These are phyloP conservation scores for Lasiosphaeria miniovina DNA, from an alignment of 495 filamentous ascomycete genomes.

Conservation along the genomic window DNA sequence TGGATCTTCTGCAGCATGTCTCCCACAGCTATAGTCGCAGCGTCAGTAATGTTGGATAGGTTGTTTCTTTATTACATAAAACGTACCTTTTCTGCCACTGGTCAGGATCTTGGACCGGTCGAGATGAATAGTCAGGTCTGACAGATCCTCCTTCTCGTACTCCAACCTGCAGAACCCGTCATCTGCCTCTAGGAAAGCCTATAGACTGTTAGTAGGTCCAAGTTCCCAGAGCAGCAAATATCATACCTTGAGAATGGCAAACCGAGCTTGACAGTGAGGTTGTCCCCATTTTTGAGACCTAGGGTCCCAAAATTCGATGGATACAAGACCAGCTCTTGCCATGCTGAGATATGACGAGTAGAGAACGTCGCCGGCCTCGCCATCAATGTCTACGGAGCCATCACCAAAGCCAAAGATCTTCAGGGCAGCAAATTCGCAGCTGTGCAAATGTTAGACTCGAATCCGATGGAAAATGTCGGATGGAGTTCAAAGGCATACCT, in stretches of 20 bases:
- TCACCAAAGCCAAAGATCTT: conserved; percentile 90
- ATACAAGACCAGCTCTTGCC: conserved; percentile 81
- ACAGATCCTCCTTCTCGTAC: conserved; percentile 70
- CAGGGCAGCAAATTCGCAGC: conserved; percentile 83
- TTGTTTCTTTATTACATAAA: conserved; percentile 19
- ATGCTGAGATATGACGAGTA: conserved; percentile 85
- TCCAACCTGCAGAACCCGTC: conserved; percentile 78
- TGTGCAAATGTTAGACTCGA: conserved; percentile 21
- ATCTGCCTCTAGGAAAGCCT: conserved; percentile 81
- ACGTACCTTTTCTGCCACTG: conserved; percentile 51
- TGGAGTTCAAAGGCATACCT: conserved; percentile 58
- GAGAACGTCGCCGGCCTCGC: conserved; percentile 78
- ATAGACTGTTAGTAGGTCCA: conserved; percentile 18
- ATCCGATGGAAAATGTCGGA: conserved; percentile 57
- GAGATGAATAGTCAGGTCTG: conserved; percentile 73
- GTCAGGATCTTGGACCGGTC: conserved; percentile 80
- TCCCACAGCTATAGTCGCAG: conserved; percentile 62
- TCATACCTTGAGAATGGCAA: conserved; percentile 66
- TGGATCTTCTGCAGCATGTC: conserved; percentile 89
- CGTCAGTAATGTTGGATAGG: conserved; percentile 3
- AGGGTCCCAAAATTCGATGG: conserved; percentile 87
- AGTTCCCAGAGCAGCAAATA: background rate
- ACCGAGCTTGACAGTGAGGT: conserved; percentile 91
- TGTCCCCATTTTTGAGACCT: conserved; percentile 90
- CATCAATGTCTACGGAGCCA: conserved; percentile 64